A percentile compares a stretch with the other conserved stretches of the same genome.
Evolutionary conservation across 2,329 filamentous ascomycete genomes (phyloP).

Genomic region (Tolypocladium cylindrosporum): DNA sequence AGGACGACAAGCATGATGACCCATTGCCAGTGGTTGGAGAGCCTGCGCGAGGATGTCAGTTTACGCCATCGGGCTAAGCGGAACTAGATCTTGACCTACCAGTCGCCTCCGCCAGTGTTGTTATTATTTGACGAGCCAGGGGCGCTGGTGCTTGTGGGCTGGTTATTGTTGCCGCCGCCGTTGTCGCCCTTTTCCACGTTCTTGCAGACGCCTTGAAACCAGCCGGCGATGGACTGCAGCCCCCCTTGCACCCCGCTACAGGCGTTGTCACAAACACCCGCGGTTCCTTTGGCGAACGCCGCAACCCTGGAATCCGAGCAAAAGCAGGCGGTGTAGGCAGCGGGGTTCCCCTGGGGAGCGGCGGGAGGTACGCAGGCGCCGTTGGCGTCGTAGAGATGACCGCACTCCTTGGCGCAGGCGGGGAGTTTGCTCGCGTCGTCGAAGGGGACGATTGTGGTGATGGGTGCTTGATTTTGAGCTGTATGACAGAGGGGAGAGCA

Average conservation of each 20-base stretch:
- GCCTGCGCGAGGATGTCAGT: slow-evolving; percentile 32
- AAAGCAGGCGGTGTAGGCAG: slow-evolving; percentile 60
- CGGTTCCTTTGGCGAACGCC: slow-evolving; percentile 43
- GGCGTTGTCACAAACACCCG: slow-evolving; percentile 50
- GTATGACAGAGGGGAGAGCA: background rate
- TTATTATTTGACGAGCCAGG: background rate
- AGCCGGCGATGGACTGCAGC: slow-evolving; percentile 50
- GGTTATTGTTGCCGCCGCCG: slow-evolving; percentile 5
- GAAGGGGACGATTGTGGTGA: slow-evolving; percentile 48
- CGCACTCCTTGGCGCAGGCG: slow-evolving; percentile 49
- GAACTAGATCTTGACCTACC: slow-evolving; percentile 25
- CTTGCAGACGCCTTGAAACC: slow-evolving; percentile 61
- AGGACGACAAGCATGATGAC: slow-evolving; percentile 72
- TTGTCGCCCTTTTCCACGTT: slow-evolving; percentile 21
- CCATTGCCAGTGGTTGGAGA: slow-evolving; percentile 66
- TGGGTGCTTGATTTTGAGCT: slow-evolving; percentile 1
- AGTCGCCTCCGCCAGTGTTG: slow-evolving; percentile 27
- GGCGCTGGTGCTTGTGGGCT: slow-evolving; percentile 2
- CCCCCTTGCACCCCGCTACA: slow-evolving; percentile 40
- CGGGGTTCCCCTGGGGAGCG: slow-evolving; percentile 33
- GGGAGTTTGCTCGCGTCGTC: slow-evolving; percentile 37
- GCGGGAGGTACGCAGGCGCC: slow-evolving; percentile 56
- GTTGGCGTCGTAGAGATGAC: slow-evolving; percentile 58
- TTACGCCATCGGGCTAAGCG: background rate
- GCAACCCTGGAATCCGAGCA: slow-evolving; percentile 54